Evolutionary conservation across 129 eudicot species (phyloP).

Genomic region (carrot (Daucus carota)): DNA sequence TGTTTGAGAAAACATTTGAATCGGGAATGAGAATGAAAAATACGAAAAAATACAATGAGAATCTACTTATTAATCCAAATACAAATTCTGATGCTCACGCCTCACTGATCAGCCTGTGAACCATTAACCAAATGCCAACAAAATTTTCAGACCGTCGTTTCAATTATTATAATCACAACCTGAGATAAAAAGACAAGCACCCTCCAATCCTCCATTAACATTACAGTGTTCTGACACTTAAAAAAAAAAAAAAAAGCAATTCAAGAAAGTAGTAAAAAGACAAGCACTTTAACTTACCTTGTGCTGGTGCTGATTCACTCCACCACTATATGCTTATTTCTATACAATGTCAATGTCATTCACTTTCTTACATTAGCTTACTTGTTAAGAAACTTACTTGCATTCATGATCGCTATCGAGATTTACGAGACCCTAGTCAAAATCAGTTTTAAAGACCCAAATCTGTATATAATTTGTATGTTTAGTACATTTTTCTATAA

Average conservation of each 20-base stretch:
- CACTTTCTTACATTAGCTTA: not conserved
- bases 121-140: too few relatives aligned
- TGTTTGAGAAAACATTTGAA: too few relatives aligned
- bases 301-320: conserved; percentile 3
- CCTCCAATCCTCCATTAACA: not conserved
- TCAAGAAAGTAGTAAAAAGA: not conserved
- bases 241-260: not conserved
- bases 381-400: conserved; percentile 5
- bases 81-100: too few relatives aligned
- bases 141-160: not conserved
- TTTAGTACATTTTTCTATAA: too few relatives aligned
- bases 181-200: not conserved
- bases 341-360: not conserved
- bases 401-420: too few relatives aligned
- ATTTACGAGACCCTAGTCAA: too few relatives aligned
- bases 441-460: too few relatives aligned
- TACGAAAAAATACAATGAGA: too few relatives aligned
- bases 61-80: too few relatives aligned
- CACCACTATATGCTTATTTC: not conserved
- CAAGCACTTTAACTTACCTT: conserved; percentile 4
- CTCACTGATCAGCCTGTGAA: too few relatives aligned
- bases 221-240: not conserved
- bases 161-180: not conserved
- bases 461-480: too few relatives aligned
- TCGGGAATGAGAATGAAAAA: too few relatives aligned